These are phyloP conservation scores for Fusarium acutatum DNA, from an alignment of 2,329 filamentous ascomycete genomes.

Conservation along the genomic window DNA sequence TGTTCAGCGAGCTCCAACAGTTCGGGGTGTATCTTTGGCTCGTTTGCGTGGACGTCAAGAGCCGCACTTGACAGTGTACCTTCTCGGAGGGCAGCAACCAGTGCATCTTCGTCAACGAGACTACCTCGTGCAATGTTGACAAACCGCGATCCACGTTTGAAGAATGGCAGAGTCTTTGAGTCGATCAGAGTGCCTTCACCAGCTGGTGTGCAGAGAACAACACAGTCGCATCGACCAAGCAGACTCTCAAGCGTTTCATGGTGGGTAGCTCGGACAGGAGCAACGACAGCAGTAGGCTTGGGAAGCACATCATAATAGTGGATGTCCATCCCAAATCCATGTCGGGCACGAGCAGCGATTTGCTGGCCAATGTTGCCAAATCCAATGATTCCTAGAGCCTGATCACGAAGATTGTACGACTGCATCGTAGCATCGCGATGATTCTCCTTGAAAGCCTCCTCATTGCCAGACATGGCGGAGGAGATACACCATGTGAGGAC, in stretches of 20 bases:
- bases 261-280: conserved; percentile 56
- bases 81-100: conserved; percentile 65
- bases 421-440: conserved; percentile 67
- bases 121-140: conserved; percentile 73
- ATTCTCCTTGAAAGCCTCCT: conserved; percentile 61
- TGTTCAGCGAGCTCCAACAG: conserved; percentile 51
- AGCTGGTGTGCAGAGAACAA: conserved; percentile 68
- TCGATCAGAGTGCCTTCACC: conserved; percentile 58
- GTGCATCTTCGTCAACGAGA: conserved; percentile 71
- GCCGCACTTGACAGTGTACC: conserved; percentile 62
- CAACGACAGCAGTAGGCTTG: conserved; percentile 55
- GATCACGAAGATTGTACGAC: conserved; percentile 70
- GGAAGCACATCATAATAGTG: conserved; percentile 68
- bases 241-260: conserved; percentile 62
- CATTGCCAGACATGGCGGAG: conserved; percentile 56
- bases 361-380: conserved; percentile 72
- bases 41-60: conserved; percentile 70
- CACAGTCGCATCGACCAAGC: conserved; percentile 63
- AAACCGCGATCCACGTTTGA: conserved; percentile 65
- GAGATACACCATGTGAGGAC: conserved; percentile 70
- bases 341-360: conserved; percentile 62
- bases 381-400: conserved; percentile 72
- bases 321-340: conserved; percentile 73
- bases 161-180: conserved; percentile 54
- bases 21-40: conserved; percentile 62